Conservation (phyloP, 306 rosid species). For the Lathyrus aphaca region DNA sequence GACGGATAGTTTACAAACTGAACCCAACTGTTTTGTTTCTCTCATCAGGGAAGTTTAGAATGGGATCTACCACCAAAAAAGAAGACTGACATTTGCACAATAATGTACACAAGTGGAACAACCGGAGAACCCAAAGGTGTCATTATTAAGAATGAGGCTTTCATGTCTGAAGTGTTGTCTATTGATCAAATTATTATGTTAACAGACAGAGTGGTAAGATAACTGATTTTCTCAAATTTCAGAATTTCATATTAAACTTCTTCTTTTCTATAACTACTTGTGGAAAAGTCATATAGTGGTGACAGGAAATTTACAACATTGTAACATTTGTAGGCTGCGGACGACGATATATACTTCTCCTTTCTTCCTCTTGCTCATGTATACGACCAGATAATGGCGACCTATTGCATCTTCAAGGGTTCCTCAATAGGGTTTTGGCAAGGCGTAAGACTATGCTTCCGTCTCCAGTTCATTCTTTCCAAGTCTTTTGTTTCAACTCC, state of each 20-base stretch:
- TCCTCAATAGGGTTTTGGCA: constrained; percentile 54
- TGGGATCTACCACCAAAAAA: constrained; percentile 69
- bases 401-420: constrained; percentile 78
- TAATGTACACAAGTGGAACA: constrained; percentile 99
- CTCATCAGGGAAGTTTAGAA: constrained; percentile 62
- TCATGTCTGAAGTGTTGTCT: constrained; percentile 83
- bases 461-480: constrained; percentile 11
- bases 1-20: too few species aligned
- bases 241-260: not conserved
- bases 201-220: constrained; percentile 82
- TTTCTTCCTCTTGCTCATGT: constrained; percentile 87
- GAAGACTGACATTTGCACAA: constrained; percentile 69
- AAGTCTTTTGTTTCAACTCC: constrained; percentile 34
- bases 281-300: too few species aligned
- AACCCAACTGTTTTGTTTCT: not conserved
- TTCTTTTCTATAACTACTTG: too few species aligned
- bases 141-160: constrained; percentile 67
- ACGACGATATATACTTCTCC: constrained; percentile 52
- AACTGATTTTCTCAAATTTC: constrained; percentile 11
- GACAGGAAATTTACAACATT: constrained; percentile 12
- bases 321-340: constrained; percentile 38
- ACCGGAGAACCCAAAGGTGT: constrained; percentile 98
- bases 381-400: constrained; percentile 79
- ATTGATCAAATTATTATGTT: constrained; percentile 65
- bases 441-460: constrained; percentile 61